Conservation (phyloP, 2,329 filamentous ascomycete genomes). For the Cryphonectria parasitica region DNA sequence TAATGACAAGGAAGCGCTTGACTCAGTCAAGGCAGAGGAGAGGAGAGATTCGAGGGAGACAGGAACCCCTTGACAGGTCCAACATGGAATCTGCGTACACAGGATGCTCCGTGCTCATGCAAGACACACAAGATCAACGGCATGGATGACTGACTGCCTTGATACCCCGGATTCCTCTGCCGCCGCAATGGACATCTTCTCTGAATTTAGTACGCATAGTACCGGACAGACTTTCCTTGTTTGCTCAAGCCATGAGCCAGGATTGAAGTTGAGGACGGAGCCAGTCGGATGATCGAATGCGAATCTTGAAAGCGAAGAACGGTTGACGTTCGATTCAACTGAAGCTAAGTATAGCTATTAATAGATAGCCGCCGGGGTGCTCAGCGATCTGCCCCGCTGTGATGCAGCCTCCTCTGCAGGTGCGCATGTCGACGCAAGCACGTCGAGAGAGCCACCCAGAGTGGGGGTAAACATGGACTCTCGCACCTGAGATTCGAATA, state of each 20-base stretch:
- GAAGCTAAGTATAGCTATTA: conserved; percentile 9
- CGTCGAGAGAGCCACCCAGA: not conserved
- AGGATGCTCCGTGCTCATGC: conserved; percentile 10
- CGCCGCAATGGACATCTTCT: not conserved
- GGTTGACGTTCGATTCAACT: conserved; percentile 12
- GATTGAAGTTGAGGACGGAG: not conserved
- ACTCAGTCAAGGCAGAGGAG: not conserved
- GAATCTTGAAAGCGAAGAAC: not conserved
- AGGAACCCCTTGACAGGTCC: not conserved
- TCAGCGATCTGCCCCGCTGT: conserved; percentile 6
- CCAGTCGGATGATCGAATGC: not conserved
- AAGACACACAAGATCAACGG: conserved; percentile 3
- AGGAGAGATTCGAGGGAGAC: not conserved
- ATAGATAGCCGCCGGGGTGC: conserved; percentile 11
- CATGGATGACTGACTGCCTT: not conserved
- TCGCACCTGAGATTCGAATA: not conserved
- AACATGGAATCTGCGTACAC: too few species aligned
- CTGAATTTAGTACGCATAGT: not conserved
- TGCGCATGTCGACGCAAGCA: not conserved
- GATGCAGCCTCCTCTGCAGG: conserved; percentile 10
- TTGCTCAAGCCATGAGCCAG: not conserved
- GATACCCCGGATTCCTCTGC: conserved; percentile 4
- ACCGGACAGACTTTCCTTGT: not conserved
- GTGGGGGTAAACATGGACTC: not conserved
- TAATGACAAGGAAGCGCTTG: not conserved